Evolutionary conservation across 306 rosid species (phyloP), one percentile per base, ranked within the genome.

Genomic region (Vachellia collinsii): DNA sequence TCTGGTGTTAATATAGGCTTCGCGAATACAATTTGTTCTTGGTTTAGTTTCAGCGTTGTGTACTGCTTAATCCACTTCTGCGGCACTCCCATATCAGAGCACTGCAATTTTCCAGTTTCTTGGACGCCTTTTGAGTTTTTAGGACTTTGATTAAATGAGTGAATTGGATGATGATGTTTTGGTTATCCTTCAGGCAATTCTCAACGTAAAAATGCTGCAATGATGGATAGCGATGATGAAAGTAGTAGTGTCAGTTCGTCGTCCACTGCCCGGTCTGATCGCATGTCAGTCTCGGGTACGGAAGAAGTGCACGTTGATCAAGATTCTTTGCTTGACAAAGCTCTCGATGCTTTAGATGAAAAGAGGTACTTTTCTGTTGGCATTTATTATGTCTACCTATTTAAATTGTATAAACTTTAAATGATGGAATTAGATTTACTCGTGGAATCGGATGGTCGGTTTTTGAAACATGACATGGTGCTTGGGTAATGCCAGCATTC

Each of bases 171-270:
- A 48, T 39, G 70, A 69, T 44, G 50, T 69, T 50, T 4, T 76
- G 70, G 58, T 25, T 10, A 22, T 13, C 43, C 14, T n/a, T 58
- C 84, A 92, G 97, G 92, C 65, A 92, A 83, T 79, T 78, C 91
- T 86, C 97, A 89, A 78, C 93, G 92, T 39, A 92, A 90, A 74
- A 90, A 87, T 76, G 85, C 92, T 25, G 88, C 82, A 19, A 71
- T 84, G 85, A n/a, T 88, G 77, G 94, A 91, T 54, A 87, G 85
- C 66, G 97, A 92, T 34, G 97, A 92, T 56, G 97, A 92, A 68
- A 86, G 92, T 81, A 92, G 97, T 81, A 92, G 97, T 83, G 92
- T 77, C 79, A 90, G 95, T 87, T 92, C 97, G 22, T 78, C 95
- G 1, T 92, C 97, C 4, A 90, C 93, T 39, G 59, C 59, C 50